These are phyloP conservation scores for Coemansia sp. DNA, from an alignment of 192 early-diverging fungal genomes.

Conservation along the genomic window DNA sequence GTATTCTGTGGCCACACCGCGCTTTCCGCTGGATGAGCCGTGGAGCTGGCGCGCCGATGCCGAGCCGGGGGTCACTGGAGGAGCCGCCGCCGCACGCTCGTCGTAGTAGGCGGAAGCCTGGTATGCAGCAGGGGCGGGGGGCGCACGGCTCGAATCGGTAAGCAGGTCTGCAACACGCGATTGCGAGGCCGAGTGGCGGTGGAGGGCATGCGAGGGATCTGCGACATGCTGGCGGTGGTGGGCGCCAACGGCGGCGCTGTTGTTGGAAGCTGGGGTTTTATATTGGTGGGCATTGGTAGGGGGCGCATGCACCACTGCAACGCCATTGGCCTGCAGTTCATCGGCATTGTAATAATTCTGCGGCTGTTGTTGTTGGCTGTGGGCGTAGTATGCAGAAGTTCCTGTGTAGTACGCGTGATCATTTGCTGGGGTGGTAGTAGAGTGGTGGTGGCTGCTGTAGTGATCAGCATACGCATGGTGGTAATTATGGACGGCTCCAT, in stretches of 20 bases:
- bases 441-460: slow-evolving; percentile 1
- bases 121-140: slow-evolving; percentile 2
- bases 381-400: slow-evolving; percentile 3
- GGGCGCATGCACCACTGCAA: not conserved
- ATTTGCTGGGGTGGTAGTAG: not conserved
- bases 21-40: slow-evolving; percentile 10
- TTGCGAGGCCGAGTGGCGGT: slow-evolving; percentile 18
- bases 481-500: not conserved
- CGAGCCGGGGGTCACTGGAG: not conserved
- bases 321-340: slow-evolving; percentile 2
- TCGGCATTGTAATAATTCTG: slow-evolving; percentile 8
- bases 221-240: not conserved
- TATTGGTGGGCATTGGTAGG: slow-evolving; percentile 1
- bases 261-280: not conserved
- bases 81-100: not conserved
- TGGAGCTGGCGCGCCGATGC: not conserved
- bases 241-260: not conserved
- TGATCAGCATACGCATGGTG: not conserved
- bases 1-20: slow-evolving; percentile 12
- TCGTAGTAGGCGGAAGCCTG: slow-evolving; percentile 18
- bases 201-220: not conserved
- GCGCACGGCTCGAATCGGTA: not conserved
- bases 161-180: slow-evolving; percentile 19
- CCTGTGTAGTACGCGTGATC: slow-evolving; percentile 2
- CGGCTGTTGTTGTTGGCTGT: not conserved